Conservation (phyloP, 106 monocot genomes). For the Allium sativum region DNA sequence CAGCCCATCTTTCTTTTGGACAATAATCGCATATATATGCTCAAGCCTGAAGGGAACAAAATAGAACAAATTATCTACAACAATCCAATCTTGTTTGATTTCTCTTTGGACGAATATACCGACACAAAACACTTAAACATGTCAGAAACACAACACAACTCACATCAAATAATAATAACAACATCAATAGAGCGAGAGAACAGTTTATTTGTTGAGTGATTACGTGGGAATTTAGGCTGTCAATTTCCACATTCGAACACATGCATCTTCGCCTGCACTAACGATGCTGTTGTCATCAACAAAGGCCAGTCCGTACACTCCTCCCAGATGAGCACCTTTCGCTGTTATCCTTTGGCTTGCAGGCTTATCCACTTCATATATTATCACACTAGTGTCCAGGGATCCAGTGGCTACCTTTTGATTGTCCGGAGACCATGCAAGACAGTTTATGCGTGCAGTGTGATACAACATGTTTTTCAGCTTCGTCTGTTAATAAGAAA, state of each 20-base stretch:
- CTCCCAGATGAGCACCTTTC: conserved; percentile 94
- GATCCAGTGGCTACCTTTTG: conserved; percentile 84
- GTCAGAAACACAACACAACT: no score
- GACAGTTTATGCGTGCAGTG: conserved; percentile 84
- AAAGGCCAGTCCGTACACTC: conserved; percentile 83
- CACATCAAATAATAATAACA: no score
- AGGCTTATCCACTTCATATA: conserved; percentile 74
- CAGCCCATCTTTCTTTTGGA: no score
- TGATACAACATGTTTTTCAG: conserved; percentile 98
- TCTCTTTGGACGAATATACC: no score
- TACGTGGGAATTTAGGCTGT: not conserved
- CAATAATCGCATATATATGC: no score
- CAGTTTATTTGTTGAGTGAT: no score
- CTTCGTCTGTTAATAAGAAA: conserved; percentile 46
- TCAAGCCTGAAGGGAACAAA: no score
- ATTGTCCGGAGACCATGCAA: conserved; percentile 89
- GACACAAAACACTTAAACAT: no score
- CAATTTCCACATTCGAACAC: conserved; percentile 79
- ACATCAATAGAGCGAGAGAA: no score
- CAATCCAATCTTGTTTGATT: no score
- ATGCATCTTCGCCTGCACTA: conserved; percentile 88
- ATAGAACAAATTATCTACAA: no score
- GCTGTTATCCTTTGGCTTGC: conserved; percentile 62
- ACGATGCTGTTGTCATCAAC: conserved; percentile 46
- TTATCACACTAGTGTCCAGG: conserved; percentile 75